These are phyloP conservation scores for Aphanoascus verrucosus DNA, from an alignment of 2,329 filamentous ascomycete genomes.

Conservation along the genomic window DNA sequence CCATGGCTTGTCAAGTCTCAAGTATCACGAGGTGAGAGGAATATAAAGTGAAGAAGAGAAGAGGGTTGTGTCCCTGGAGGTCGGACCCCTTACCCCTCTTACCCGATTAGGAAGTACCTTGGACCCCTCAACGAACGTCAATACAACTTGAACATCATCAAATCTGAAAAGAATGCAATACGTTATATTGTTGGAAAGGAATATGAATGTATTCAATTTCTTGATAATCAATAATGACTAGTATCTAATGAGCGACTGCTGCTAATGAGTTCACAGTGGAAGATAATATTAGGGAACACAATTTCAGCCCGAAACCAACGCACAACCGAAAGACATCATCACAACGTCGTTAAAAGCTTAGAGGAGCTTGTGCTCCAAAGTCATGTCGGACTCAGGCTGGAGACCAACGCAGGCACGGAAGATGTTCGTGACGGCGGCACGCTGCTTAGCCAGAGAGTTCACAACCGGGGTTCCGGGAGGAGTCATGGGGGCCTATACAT, in stretches of 20 bases:
- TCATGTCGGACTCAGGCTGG: constrained; percentile 98
- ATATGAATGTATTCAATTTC: not conserved
- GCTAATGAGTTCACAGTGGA: not conserved
- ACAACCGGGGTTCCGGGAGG: constrained; percentile 90
- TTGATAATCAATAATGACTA: not conserved
- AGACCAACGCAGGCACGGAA: constrained; percentile 95
- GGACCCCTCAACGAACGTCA: not conserved
- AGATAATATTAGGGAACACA: not conserved
- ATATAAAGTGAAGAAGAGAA: not conserved
- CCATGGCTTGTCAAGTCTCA: not conserved
- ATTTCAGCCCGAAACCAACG: not conserved
- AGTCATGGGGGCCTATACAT: constrained; percentile 67
- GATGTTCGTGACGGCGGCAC: constrained; percentile 88
- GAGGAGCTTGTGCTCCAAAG: constrained; percentile 95
- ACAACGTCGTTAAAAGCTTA: constrained; percentile 30
- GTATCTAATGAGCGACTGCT: constrained; percentile 7
- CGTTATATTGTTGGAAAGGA: not conserved
- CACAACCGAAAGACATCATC: not conserved
- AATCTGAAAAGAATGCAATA: not conserved
- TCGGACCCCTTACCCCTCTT: constrained; percentile 2
- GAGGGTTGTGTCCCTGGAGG: not conserved
- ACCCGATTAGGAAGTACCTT: not conserved
- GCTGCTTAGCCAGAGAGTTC: constrained; percentile 93
- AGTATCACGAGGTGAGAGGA: not conserved
- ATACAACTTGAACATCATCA: not conserved